Percentiles rank a stretch among this genome's conserved stretches.
These are phyloP conservation scores for Ustilago cynodontis DNA, from an alignment of 1,284 basidiomycete genomes.

Conservation along the genomic window DNA sequence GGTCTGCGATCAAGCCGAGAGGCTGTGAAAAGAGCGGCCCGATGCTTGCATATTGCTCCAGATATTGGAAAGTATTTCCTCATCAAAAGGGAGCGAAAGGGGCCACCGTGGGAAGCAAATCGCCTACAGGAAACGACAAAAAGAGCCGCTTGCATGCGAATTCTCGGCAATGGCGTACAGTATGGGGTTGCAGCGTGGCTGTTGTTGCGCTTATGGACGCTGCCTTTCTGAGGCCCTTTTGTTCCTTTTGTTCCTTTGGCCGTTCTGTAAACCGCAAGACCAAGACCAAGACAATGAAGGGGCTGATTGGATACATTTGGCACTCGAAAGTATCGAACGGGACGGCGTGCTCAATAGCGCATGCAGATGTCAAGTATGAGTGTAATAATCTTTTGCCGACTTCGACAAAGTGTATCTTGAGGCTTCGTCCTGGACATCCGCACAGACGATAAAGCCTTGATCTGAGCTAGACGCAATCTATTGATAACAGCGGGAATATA, in stretches of 20 bases:
- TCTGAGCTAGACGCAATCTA: background rate
- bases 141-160: slow-evolving; percentile 1
- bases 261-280: no score
- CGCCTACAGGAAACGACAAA: background rate
- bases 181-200: background rate
- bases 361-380: no score
- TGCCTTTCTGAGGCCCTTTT: no score
- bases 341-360: no score
- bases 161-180: background rate
- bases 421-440: no score
- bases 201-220: background rate
- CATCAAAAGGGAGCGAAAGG: slow-evolving; percentile 1
- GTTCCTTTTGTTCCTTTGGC: no score
- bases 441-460: background rate
- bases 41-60: background rate
- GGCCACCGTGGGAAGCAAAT: background rate
- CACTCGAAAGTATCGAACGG: no score
- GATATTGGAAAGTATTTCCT: background rate
- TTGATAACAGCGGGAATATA: background rate
- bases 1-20: background rate
- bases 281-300: no score
- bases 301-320: no score
- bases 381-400: no score
- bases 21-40: slow-evolving; percentile 1
- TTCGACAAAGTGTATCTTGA: no score